Conservation (phyloP, 2,329 filamentous ascomycete species). For the Septoria petroselini region DNA sequence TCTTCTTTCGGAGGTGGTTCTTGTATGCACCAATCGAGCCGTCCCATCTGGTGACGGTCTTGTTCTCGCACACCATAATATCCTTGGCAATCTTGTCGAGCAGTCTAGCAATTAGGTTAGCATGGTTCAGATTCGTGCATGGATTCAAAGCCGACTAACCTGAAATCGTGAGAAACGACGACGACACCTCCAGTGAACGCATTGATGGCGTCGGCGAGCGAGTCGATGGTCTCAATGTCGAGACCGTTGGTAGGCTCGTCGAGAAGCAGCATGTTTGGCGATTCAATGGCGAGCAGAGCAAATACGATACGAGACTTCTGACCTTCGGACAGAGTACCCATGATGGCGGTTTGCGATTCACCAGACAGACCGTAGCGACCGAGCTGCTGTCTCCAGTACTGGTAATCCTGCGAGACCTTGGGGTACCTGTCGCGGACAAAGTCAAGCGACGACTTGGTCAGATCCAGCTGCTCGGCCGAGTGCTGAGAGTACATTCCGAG, state of each 20-base stretch:
- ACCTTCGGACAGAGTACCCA: constrained; percentile 95
- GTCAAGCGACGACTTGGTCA: constrained; percentile 96
- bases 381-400: constrained; percentile 98
- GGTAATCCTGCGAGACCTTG: constrained; percentile 89
- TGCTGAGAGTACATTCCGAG: constrained; percentile 97
- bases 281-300: constrained; percentile 88
- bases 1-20: constrained; percentile 98
- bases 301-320: constrained; percentile 99
- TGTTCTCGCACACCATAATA: constrained; percentile 98
- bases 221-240: constrained; percentile 98
- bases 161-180: constrained; percentile 98
- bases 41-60: constrained; percentile 85
- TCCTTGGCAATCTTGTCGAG: constrained; percentile 99
- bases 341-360: constrained; percentile 91
- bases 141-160: constrained; percentile 58
- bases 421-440: constrained; percentile 96
- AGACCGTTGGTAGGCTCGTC: constrained; percentile 99
- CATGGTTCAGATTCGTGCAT: constrained; percentile 6
- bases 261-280: constrained; percentile 94
- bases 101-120: constrained; percentile 59
- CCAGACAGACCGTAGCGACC: constrained; percentile 91
- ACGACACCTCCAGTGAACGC: constrained; percentile 94
- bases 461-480: constrained; percentile 94
- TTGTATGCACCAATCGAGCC: constrained; percentile 93
- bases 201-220: constrained; percentile 95